phyloP scores from a whole-genome alignment of 2,329 filamentous ascomycete genomes.

The Tolypocladium amazonense region DNA sequence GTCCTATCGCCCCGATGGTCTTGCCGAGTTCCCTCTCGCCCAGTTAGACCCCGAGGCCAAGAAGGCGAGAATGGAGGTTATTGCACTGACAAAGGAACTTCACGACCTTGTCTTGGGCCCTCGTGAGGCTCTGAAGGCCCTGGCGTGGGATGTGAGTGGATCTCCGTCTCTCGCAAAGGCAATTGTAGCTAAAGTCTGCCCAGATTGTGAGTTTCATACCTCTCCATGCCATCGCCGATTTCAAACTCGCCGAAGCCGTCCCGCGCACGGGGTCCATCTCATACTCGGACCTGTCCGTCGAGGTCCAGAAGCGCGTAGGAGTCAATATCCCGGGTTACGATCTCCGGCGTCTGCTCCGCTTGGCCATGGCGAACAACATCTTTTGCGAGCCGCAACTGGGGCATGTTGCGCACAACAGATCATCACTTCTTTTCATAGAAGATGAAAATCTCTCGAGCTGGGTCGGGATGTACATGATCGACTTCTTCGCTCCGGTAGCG shows the following conservation, averaged over 20 bases:
- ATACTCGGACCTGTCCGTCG: slow-evolving; percentile 13
- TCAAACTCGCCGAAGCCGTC: slow-evolving; percentile 18
- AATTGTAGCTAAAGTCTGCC: background rate
- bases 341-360: slow-evolving; percentile 25
- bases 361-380: slow-evolving; percentile 26
- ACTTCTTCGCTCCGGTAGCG: slow-evolving; percentile 18
- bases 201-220: slow-evolving; percentile 16
- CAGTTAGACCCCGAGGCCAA: slow-evolving; percentile 4
- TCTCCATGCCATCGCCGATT: slow-evolving; percentile 19
- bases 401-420: slow-evolving; percentile 26
- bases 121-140: slow-evolving; percentile 10
- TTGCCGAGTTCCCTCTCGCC: slow-evolving; percentile 8
- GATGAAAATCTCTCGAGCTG: slow-evolving; percentile 17
- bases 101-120: slow-evolving; percentile 11
- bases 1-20: slow-evolving; percentile 8
- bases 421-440: slow-evolving; percentile 18
- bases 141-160: slow-evolving; percentile 16
- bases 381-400: slow-evolving; percentile 27
- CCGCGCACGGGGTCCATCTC: slow-evolving; percentile 15
- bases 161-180: background rate
- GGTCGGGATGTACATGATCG: slow-evolving; percentile 17
- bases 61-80: slow-evolving; percentile 8
- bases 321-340: slow-evolving; percentile 21
- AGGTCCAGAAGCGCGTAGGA: slow-evolving; percentile 20
- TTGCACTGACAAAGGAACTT: slow-evolving; percentile 11